Evolutionary conservation across 352 stramenopile genomes (phyloP).

Genomic region (Pythium phragmiticola): DNA sequence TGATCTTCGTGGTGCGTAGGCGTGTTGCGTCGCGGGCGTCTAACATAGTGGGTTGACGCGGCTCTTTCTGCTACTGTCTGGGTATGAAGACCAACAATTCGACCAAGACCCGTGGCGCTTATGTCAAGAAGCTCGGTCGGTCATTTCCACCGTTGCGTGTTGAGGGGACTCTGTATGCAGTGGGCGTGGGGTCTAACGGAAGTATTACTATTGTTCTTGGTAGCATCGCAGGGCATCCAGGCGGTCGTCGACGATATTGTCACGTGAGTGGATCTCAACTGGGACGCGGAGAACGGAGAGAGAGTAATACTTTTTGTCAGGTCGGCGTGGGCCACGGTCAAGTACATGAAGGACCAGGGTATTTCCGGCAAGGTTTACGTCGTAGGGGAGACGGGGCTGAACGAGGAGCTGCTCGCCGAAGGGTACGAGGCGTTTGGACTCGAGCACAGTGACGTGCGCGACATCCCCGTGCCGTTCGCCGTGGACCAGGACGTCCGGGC

Average conservation of each 20-base stretch:
- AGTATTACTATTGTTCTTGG: neutral
- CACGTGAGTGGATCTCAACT: constrained; percentile 36
- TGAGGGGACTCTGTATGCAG: too few relatives aligned
- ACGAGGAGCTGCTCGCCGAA: constrained; percentile 59
- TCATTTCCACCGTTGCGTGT: too few relatives aligned
- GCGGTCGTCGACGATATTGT: constrained; percentile 73
- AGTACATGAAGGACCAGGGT: constrained; percentile 79
- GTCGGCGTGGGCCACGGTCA: constrained; percentile 77
- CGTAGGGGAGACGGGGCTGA: constrained; percentile 73
- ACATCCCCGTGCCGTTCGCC: constrained; percentile 60
- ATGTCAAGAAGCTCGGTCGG: constrained; percentile 83
- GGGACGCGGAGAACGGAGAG: neutral
- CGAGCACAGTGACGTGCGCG: constrained; percentile 65
- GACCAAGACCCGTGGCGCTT: constrained; percentile 75
- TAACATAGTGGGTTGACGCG: neutral
- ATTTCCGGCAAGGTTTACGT: constrained; percentile 83
- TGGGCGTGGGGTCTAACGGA: too few relatives aligned
- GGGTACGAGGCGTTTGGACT: constrained; percentile 72
- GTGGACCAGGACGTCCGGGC: constrained; percentile 72
- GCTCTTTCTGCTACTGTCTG: neutral
- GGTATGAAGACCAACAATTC: constrained; percentile 78
- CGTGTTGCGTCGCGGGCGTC: neutral
- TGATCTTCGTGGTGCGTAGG: constrained; percentile 73
- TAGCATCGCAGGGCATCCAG: constrained; percentile 75
- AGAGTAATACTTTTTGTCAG: constrained; percentile 25